Conservation (phyloP, 345 rosid species). For the Lumnitzera racemosa region DNA sequence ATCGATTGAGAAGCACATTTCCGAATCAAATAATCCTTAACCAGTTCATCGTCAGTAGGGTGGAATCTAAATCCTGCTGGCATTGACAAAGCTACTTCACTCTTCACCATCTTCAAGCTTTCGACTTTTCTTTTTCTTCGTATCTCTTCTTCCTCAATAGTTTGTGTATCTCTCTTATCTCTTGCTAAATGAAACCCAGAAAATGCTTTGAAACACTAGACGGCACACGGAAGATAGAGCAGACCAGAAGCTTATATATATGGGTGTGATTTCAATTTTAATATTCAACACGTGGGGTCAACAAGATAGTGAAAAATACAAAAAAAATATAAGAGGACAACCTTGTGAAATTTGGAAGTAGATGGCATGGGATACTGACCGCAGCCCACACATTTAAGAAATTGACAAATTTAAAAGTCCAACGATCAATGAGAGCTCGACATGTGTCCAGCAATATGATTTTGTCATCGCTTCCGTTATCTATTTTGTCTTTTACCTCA, state of each 20-base stretch:
- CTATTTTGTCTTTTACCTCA: conserved; percentile 1
- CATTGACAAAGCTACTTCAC: conserved; percentile 23
- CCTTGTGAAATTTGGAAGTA: no score
- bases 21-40: conserved; percentile 61
- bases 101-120: no score
- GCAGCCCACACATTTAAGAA: not conserved
- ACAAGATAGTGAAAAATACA: no score
- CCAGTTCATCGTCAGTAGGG: conserved; percentile 93
- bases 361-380: no score
- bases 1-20: conserved; percentile 53
- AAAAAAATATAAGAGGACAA: no score
- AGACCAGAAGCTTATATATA: no score
- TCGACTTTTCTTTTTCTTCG: conserved; percentile 15
- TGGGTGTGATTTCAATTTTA: no score
- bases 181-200: no score
- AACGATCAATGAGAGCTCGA: not conserved
- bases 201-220: no score
- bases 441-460: not conserved
- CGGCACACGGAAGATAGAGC: no score
- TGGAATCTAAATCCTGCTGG: conserved; percentile 96
- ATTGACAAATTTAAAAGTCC: not conserved
- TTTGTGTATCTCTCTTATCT: not conserved
- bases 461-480: conserved; percentile 9
- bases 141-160: not conserved
- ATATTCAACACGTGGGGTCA: no score